phyloP scores from a whole-genome alignment of 2,329 filamentous ascomycete species.

The Chaetomiaceae sp. region DNA sequence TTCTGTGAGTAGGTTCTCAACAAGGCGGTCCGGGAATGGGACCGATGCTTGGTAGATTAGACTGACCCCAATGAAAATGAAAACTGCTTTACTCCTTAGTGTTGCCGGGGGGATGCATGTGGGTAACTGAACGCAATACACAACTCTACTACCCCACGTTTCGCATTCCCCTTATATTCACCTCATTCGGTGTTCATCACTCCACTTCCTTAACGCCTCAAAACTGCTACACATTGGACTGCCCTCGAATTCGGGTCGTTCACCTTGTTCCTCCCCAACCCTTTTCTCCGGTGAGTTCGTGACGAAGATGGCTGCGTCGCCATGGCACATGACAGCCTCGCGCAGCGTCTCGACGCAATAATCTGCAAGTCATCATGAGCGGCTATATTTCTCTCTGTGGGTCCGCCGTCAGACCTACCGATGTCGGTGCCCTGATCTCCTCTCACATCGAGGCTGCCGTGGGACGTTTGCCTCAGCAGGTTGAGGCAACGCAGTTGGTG shows the following conservation, averaged over 20 bases:
- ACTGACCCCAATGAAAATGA: no score
- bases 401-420: background rate
- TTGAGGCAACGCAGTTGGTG: background rate
- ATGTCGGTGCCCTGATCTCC: background rate
- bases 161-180: background rate
- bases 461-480: background rate
- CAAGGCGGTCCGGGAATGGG: no score
- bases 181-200: background rate
- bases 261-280: background rate
- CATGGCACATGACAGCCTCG: background rate
- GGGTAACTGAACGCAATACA: no score
- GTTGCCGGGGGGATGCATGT: no score
- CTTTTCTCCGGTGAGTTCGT: background rate
- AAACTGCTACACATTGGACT: background rate
- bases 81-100: no score
- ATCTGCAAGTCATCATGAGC: background rate
- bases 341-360: background rate
- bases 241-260: background rate
- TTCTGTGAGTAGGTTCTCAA: no score
- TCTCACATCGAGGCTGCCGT: background rate
- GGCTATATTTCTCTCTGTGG: no score
- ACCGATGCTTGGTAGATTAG: no score
- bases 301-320: background rate
- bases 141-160: background rate
- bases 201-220: background rate